Conservation (phyloP, 768 basidiomycete genomes). For the Hericium alpestre region DNA sequence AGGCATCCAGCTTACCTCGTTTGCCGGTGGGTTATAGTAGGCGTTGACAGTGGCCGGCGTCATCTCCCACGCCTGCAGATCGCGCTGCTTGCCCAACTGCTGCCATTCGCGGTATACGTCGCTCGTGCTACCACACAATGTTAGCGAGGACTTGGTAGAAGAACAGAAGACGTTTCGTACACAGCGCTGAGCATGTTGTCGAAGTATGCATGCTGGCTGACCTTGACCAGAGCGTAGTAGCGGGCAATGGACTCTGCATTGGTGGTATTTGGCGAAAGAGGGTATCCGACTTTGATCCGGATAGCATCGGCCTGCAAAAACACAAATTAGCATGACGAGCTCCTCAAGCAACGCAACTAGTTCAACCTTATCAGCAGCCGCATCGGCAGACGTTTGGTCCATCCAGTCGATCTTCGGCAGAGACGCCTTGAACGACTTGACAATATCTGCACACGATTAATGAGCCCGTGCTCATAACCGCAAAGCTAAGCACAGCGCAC, state of each 20-base stretch:
- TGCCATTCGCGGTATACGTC: constrained; percentile 64
- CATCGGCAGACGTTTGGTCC: constrained; percentile 71
- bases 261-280: constrained; percentile 73
- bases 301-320: constrained; percentile 58
- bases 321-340: too few relatives aligned
- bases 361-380: constrained; percentile 73
- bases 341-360: too few relatives aligned
- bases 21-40: constrained; percentile 78
- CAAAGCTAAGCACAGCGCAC: constrained; percentile 25
- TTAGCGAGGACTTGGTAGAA: not conserved
- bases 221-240: constrained; percentile 66
- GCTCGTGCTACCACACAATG: constrained; percentile 32
- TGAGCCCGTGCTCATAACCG: not conserved
- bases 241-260: constrained; percentile 53
- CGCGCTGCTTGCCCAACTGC: constrained; percentile 57
- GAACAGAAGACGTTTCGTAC: constrained; percentile 22
- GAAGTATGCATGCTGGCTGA: constrained; percentile 67
- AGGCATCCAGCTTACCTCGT: constrained; percentile 46
- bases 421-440: constrained; percentile 73
- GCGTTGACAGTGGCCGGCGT: constrained; percentile 79
- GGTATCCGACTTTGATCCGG: constrained; percentile 89
- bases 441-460: constrained; percentile 44
- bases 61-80: constrained; percentile 81
- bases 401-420: constrained; percentile 79
- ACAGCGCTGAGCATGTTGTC: constrained; percentile 65